Percentiles rank a stretch among this genome's conserved stretches.
phyloP scores from a whole-genome alignment of 148 eudicot species.

The Chenopodium berlandieri region DNA sequence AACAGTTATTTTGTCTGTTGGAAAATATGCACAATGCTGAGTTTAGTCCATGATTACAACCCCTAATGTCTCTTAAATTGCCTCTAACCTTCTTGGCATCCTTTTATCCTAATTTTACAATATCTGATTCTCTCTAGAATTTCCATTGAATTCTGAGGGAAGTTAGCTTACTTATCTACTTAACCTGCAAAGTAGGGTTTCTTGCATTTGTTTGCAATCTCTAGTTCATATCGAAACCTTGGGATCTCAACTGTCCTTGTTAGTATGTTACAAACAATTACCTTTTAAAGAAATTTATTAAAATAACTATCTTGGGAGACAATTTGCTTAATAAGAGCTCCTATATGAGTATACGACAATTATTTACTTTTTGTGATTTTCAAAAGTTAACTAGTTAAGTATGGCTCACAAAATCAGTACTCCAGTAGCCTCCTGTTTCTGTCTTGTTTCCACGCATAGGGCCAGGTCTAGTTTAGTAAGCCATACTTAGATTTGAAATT shows the following conservation, averaged over 20 bases:
- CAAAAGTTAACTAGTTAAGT: not conserved
- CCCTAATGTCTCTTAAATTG: not conserved
- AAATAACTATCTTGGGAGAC: not conserved
- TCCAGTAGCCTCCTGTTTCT: not conserved
- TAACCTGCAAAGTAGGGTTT: not conserved
- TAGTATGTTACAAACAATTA: not conserved
- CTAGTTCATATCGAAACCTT: not conserved
- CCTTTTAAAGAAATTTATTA: too few relatives aligned
- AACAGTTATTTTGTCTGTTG: not conserved
- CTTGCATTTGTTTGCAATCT: not conserved
- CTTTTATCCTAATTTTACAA: slow-evolving; percentile 1
- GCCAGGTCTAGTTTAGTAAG: not conserved
- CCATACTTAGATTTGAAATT: not conserved
- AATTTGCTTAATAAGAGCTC: not conserved
- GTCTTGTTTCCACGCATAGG: not conserved
- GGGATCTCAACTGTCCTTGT: slow-evolving; percentile 1
- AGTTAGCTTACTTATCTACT: not conserved
- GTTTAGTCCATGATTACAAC: not conserved
- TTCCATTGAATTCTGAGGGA: not conserved
- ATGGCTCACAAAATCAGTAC: not conserved
- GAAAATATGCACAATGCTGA: not conserved
- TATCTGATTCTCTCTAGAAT: not conserved
- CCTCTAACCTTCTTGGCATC: not conserved
- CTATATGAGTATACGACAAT: too few relatives aligned
- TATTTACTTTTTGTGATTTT: not conserved